Conservation (phyloP, 169 alveolate species). For the Condylostoma magnum region DNA sequence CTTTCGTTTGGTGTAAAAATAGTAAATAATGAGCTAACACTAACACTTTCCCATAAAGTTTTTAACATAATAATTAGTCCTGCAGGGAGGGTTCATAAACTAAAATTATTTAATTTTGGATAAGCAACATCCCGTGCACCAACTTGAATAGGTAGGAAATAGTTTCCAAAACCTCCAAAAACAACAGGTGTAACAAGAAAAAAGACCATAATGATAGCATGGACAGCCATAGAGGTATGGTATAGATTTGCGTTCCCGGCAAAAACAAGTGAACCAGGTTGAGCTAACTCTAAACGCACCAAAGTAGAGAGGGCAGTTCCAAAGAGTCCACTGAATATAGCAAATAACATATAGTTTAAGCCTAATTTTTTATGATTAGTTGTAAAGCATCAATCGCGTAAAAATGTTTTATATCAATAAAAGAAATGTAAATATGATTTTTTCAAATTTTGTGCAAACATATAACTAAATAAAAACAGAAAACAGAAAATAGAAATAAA, state of each 20-base stretch:
- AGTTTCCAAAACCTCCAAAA: constrained; percentile 71
- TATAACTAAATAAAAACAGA: background rate
- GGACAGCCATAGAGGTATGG: constrained; percentile 28
- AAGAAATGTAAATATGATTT: background rate
- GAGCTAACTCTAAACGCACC: constrained; percentile 29
- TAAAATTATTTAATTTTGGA: constrained; percentile 74
- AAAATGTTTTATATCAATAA: background rate
- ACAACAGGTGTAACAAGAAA: constrained; percentile 72
- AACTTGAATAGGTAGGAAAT: constrained; percentile 57
- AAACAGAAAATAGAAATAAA: background rate
- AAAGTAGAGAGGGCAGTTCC: constrained; percentile 30
- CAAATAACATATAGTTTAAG: constrained; percentile 28
- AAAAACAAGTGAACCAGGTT: constrained; percentile 34
- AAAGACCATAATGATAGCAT: constrained; percentile 75
- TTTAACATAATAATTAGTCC: constrained; percentile 23
- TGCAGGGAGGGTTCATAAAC: constrained; percentile 41
- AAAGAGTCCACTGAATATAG: constrained; percentile 19
- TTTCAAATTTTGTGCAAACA: background rate
- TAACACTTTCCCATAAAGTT: constrained; percentile 9
- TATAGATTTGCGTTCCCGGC: constrained; percentile 14
- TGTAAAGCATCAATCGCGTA: constrained; percentile 33
- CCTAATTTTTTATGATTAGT: constrained; percentile 40
- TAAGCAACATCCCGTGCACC: constrained; percentile 78
- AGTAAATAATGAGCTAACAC: background rate
- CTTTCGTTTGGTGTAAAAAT: background rate